Percentiles rank a stretch among this genome's conserved stretches.
phyloP scores from a whole-genome alignment of 1,284 basidiomycete genomes.

The Trichosporon inkin region DNA sequence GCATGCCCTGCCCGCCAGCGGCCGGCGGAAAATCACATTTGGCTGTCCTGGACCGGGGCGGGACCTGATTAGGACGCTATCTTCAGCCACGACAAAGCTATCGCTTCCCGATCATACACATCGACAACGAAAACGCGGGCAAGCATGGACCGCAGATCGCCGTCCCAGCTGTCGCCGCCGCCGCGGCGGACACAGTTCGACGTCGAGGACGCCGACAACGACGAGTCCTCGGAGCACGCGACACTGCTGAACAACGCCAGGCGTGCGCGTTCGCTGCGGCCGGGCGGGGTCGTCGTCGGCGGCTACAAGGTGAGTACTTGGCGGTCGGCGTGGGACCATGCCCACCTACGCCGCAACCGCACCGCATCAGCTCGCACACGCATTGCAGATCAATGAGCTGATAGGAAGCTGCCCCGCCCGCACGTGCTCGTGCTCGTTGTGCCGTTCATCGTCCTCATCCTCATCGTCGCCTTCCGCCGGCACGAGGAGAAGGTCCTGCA shows the following conservation, averaged over 20 bases:
- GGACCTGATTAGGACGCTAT: background rate
- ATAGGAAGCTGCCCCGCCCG: conserved; percentile 14
- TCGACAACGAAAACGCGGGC: no score
- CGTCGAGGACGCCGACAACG: background rate
- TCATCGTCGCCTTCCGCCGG: conserved; percentile 9
- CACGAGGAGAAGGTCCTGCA: background rate
- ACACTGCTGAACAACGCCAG: background rate
- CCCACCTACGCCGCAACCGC: no score
- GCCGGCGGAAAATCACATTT: background rate
- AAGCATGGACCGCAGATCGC: background rate
- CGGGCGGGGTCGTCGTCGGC: background rate
- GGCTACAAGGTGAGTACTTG: background rate
- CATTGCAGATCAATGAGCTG: background rate
- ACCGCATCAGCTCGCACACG: background rate
- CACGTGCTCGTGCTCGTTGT: conserved; percentile 9
- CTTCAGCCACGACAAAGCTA: background rate
- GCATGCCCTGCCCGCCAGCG: no score
- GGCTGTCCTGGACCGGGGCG: no score
- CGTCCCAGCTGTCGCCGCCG: background rate
- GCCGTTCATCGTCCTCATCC: conserved; percentile 4
- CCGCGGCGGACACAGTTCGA: background rate
- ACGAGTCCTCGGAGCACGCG: conserved; percentile 7
- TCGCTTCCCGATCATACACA: background rate
- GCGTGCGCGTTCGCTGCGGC: background rate
- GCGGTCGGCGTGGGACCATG: no score